Evolutionary conservation across 768 basidiomycete species (phyloP), one percentile per base, ranked within the genome.

Genomic region (Tylopilus rubrobrunneus): DNA sequence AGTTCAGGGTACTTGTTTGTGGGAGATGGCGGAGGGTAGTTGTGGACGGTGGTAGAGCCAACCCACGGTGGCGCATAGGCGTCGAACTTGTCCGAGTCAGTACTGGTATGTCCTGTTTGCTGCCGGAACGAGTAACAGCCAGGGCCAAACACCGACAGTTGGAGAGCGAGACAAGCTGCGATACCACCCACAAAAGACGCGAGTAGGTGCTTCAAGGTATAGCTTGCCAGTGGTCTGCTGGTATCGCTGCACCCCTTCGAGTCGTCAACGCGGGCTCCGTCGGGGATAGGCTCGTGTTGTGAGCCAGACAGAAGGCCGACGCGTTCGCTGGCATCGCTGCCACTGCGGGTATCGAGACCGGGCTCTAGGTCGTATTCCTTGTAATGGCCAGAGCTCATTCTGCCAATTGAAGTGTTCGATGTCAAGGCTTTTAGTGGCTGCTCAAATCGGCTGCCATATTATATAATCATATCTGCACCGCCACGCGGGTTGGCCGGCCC

Each of bases 1-100:
- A 87, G 60, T 1, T 85, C 80, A 0, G 91, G 86, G 58, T 78
- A 77, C 8, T 73, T 76, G 60, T 92, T 92, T n/a, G 88, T 90
- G 0, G 90, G 88, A 7, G 79, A 78, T 0, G 81, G 59, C 0
- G 91, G 90, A 10, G 91, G 91, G 67, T 80, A 91, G 21, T 81
- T 66, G 67, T 91, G 82, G 5, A 79, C 75, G 53, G 79, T 76
- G 3, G 87, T 86, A 1, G 87, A 88, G 14, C 90, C 89, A 19
- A 83, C 86, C 65, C 83, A 81, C 2, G 87, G 84, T 3, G 84
- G 73, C 0, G 85, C 87, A 15, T 83, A 63, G 17, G 71, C 66
- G 23, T 73, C 62, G 12, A 70, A 69, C 17, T 53, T 52, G 37
- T 60, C 45, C 29, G 49, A 9, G 8, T 19, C 21, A 0, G 31